Evolutionary conservation across 495 filamentous ascomycete species (phyloP).

Genomic region (Lepidopterella palustris): DNA sequence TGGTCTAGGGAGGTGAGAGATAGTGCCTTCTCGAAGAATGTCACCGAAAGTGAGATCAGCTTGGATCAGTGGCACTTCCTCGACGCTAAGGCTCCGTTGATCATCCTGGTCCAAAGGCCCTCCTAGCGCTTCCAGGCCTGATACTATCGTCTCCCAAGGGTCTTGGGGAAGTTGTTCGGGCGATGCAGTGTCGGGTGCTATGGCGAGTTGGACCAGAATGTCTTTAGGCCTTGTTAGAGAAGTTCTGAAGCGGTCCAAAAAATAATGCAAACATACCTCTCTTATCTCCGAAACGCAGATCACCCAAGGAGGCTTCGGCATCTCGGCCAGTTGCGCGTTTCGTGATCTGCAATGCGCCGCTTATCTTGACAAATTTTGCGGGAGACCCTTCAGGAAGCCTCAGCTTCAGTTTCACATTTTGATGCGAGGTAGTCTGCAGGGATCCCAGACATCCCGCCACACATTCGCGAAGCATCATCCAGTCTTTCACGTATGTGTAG

Average conservation of each 20-base stretch:
- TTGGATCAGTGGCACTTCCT: constrained; percentile 93
- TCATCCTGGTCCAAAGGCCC: constrained; percentile 86
- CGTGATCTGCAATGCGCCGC: constrained; percentile 90
- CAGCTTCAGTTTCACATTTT: constrained; percentile 96
- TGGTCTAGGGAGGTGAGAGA: constrained; percentile 80
- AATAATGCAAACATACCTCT: constrained; percentile 46
- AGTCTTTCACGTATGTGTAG: constrained; percentile 98
- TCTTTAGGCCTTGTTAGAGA: constrained; percentile 44
- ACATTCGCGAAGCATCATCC: constrained; percentile 99
- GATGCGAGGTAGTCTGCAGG: constrained; percentile 95
- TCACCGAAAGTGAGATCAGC: constrained; percentile 93
- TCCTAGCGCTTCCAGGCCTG: constrained; percentile 90
- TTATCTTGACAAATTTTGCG: constrained; percentile 97
- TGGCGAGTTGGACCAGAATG: constrained; percentile 90
- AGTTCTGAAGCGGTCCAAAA: not conserved
- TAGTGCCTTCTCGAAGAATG: constrained; percentile 82
- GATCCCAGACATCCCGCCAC: constrained; percentile 89
- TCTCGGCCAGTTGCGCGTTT: constrained; percentile 96
- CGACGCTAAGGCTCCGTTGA: constrained; percentile 73
- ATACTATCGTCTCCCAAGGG: constrained; percentile 94
- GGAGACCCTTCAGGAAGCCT: constrained; percentile 92
- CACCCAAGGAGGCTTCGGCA: constrained; percentile 86
- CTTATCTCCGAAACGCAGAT: constrained; percentile 95
- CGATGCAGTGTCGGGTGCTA: constrained; percentile 78
- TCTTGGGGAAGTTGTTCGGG: constrained; percentile 87